These are phyloP conservation scores for Paraphoma chrysanthemicola DNA, from an alignment of 2,329 filamentous ascomycete genomes.

Conservation along the genomic window DNA sequence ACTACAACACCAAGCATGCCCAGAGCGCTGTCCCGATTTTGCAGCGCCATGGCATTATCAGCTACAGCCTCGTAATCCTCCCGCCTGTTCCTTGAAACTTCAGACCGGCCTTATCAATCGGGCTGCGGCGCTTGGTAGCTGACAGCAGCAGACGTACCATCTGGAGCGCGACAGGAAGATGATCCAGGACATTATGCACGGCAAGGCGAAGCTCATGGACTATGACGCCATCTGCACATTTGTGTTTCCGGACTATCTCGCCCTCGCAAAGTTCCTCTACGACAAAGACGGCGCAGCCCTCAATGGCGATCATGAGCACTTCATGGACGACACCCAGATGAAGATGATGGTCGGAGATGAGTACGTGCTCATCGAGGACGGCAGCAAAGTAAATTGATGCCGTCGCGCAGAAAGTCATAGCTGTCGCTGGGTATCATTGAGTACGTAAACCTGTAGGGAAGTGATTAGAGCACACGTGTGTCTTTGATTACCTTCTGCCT, in stretches of 20 bases:
- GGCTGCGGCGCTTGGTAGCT: slow-evolving; percentile 1
- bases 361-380: slow-evolving; percentile 49
- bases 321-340: slow-evolving; percentile 50
- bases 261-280: slow-evolving; percentile 56
- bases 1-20: slow-evolving; percentile 56
- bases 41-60: slow-evolving; percentile 53
- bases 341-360: slow-evolving; percentile 58
- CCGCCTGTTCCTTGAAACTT: background rate
- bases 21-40: slow-evolving; percentile 54
- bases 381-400: slow-evolving; percentile 35
- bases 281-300: slow-evolving; percentile 53
- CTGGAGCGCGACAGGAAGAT: slow-evolving; percentile 52
- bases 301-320: slow-evolving; percentile 46
- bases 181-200: slow-evolving; percentile 55
- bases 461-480: background rate
- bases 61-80: slow-evolving; percentile 52
- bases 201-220: slow-evolving; percentile 51
- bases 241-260: slow-evolving; percentile 55
- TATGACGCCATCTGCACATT: slow-evolving; percentile 59
- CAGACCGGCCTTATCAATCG: background rate
- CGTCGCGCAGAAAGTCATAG: background rate
- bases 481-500: slow-evolving; percentile 25
- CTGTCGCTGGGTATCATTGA: slow-evolving; percentile 12
- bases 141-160: slow-evolving; percentile 51
- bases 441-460: background rate